These are phyloP conservation scores for Aspergillus funiculosus DNA, from an alignment of 495 filamentous ascomycete genomes.

Conservation along the genomic window DNA sequence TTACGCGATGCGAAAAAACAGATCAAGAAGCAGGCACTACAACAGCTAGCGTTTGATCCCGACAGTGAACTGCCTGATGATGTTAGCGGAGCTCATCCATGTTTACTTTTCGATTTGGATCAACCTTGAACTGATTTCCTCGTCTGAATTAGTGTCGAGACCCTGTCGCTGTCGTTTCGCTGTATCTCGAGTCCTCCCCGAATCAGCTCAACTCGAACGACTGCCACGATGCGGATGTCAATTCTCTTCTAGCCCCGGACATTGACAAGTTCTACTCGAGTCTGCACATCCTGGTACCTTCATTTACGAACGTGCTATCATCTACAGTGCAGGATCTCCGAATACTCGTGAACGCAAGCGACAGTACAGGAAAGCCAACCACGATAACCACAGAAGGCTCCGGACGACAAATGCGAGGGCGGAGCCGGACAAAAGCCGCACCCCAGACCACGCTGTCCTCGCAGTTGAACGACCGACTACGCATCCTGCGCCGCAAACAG, in stretches of 20 bases:
- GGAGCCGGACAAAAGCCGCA: constrained; percentile 22
- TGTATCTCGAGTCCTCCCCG: constrained; percentile 36
- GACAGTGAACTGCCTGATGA: constrained; percentile 32
- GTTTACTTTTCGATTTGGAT: neutral
- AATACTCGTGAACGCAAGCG: constrained; percentile 22
- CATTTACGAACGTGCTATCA: constrained; percentile 27
- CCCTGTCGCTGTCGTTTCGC: constrained; percentile 29
- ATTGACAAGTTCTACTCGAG: constrained; percentile 35
- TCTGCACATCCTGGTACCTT: constrained; percentile 24
- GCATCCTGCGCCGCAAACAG: constrained; percentile 25
- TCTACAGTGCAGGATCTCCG: constrained; percentile 27
- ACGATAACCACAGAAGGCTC: constrained; percentile 3
- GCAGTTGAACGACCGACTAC: constrained; percentile 26
- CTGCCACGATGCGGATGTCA: constrained; percentile 18
- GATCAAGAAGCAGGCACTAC: constrained; percentile 32
- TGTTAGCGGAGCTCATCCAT: constrained; percentile 17
- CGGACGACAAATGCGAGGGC: constrained; percentile 26
- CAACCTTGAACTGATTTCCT: neutral
- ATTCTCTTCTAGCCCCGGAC: constrained; percentile 34
- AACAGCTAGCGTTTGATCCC: constrained; percentile 31
- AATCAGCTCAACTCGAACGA: constrained; percentile 21
- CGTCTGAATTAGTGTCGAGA: constrained; percentile 31
- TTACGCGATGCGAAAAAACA: constrained; percentile 31
- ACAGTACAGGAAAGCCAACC: neutral
- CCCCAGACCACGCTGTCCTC: constrained; percentile 24